Conservation (phyloP, 202 grass and related monocot species). For the Musa balbisiana region DNA sequence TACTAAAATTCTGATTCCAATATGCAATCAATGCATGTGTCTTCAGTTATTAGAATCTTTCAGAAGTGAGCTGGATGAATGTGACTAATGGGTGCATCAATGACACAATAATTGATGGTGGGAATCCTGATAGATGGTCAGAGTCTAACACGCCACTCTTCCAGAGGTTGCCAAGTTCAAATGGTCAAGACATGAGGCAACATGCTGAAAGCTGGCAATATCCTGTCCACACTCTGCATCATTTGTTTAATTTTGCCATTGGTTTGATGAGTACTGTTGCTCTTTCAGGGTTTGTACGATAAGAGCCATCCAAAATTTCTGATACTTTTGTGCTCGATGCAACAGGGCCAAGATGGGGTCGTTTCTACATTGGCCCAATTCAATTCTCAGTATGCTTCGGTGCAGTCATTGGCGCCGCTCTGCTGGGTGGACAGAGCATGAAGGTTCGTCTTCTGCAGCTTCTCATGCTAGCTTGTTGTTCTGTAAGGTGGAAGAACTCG, state of each 20-base stretch:
- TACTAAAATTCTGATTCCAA: background rate
- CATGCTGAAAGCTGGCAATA: too few species aligned
- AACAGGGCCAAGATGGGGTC: slow-evolving; percentile 59
- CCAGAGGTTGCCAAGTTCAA: background rate
- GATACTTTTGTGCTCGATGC: background rate
- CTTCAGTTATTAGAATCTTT: too few species aligned
- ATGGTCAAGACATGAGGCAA: background rate
- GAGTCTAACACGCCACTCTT: too few species aligned
- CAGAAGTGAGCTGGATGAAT: too few species aligned
- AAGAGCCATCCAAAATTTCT: background rate
- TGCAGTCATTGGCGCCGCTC: slow-evolving; percentile 53
- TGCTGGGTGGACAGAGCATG: slow-evolving; percentile 79
- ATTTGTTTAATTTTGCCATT: background rate
- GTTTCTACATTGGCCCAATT: slow-evolving; percentile 76
- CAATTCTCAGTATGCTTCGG: slow-evolving; percentile 86
- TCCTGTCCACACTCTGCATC: background rate
- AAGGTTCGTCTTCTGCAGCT: slow-evolving; percentile 40
- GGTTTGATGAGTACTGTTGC: background rate
- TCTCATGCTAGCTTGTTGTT: background rate
- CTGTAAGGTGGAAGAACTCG: background rate
- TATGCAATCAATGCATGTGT: background rate
- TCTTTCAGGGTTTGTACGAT: background rate
- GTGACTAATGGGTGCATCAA: background rate
- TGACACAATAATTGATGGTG: background rate
- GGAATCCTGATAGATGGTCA: too few species aligned